Evolutionary conservation across 805 yeast genomes (phyloP).

Genomic region (Vanderwaltozyma yarrowii): DNA sequence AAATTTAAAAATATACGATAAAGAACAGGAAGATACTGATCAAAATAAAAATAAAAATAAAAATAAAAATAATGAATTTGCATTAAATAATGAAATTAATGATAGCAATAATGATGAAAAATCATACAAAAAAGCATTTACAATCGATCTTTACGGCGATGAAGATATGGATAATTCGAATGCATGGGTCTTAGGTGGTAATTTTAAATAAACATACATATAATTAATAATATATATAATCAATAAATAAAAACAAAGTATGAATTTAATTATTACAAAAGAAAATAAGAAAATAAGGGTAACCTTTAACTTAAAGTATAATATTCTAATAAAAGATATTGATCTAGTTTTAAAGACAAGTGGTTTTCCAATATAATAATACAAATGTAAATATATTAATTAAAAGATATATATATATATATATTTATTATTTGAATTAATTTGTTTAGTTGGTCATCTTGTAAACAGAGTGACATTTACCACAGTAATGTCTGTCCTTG

Average conservation of each 20-base stretch:
- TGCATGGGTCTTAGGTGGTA: conserved; percentile 27
- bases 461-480: conserved; percentile 97
- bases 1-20: conserved; percentile 4
- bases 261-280: not conserved
- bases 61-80: not conserved
- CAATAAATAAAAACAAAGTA: not conserved
- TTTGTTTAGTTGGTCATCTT: conserved; percentile 32
- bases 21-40: no score
- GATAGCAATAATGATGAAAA: conserved; percentile 5
- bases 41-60: conserved; percentile 1
- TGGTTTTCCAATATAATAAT: not conserved
- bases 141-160: conserved; percentile 25
- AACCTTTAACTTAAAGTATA: no score
- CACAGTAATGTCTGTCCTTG: conserved; percentile 99
- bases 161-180: conserved; percentile 13
- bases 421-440: not conserved
- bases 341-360: no score
- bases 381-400: no score
- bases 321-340: no score
- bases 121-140: conserved; percentile 21
- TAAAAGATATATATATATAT: not conserved
- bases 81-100: not conserved
- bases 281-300: no score
- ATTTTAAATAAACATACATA: conserved; percentile 15
- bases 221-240: no score